Evolutionary conservation across 2,329 filamentous ascomycete genomes (phyloP), one percentile per base, ranked within the genome.

Genomic region (Ceratocystis lukuohia): DNA sequence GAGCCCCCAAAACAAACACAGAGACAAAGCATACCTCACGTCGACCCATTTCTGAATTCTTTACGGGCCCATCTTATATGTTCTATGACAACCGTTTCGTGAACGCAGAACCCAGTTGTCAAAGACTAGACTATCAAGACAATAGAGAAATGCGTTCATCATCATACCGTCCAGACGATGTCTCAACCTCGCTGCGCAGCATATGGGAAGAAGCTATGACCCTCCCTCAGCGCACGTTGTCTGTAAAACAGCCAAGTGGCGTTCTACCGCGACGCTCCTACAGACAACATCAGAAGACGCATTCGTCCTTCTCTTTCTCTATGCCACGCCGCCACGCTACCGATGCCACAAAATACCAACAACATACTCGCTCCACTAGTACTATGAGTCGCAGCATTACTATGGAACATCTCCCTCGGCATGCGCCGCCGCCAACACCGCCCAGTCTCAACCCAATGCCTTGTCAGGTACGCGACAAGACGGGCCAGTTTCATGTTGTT

Each of bases 401-500:
- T 10, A 33, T 64, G 61, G 50, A 65, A 22, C 12, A 61, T n/a
- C 30, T 45, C 4, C 48, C 63, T 22, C 45, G 41, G 17, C 28
- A 59, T 59, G 56, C 46, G 28, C 64, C 64, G 28, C 56, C 59
- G 17, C 59, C 66, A 6, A 64, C 62, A 30, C 48, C 59, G 41
- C 64, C 64, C 28, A 41, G 57, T 17, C 37, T 66, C 25, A 53
- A 57, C 3, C 45, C 48, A 4, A 68, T 68, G 66, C 63, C 64
- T 1, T 46, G 64, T 30, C 64, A 65, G 15, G 50, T 68, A 15
- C 61, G 64, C 28, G 66, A 68, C 45, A 41, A 64, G 59, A 33
- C 50, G 28, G 66, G 66, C 25, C 46, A 61, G 41, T 68, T 68
- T 45, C 61, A 66, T 33, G 66, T 68, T 10, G 66, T 68, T 25